Percentiles rank a stretch among this genome's conserved stretches.
Conservation (phyloP, 148 eudicot genomes). For the Pouteria glomerata region DNA sequence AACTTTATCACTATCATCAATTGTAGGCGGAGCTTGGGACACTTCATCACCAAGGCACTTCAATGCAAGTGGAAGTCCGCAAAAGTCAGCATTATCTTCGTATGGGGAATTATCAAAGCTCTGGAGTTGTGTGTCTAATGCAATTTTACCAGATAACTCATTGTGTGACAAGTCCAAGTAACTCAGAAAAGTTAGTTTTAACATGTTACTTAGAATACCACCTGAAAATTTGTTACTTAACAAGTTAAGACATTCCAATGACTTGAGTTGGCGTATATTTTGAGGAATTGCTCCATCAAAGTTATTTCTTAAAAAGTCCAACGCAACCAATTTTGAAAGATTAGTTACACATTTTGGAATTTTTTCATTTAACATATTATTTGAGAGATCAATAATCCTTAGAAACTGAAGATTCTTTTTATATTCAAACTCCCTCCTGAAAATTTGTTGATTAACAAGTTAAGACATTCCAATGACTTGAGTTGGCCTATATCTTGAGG, state of each 20-base stretch:
- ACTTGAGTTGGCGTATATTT: background rate
- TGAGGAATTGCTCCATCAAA: background rate
- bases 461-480: background rate
- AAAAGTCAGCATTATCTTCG: background rate
- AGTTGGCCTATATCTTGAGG: background rate
- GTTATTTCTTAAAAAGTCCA: background rate
- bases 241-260: background rate
- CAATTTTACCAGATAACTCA: constrained; percentile 7
- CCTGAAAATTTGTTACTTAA: background rate
- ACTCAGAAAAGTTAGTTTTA: background rate
- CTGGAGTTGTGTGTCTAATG: background rate
- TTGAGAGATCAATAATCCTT: constrained; percentile 17
- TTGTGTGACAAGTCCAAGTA: background rate
- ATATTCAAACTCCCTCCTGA: background rate
- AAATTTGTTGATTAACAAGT: background rate
- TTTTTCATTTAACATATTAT: background rate
- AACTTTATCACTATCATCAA: too few relatives aligned
- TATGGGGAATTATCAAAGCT: background rate
- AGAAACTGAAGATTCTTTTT: constrained; percentile 11
- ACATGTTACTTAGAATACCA: background rate
- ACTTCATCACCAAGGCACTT: background rate
- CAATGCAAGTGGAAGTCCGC: background rate
- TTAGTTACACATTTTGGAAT: background rate
- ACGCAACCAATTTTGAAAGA: background rate
- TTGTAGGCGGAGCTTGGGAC: background rate